Evolutionary conservation across 306 rosid species (phyloP).

Genomic region (Medicago lupulina): DNA sequence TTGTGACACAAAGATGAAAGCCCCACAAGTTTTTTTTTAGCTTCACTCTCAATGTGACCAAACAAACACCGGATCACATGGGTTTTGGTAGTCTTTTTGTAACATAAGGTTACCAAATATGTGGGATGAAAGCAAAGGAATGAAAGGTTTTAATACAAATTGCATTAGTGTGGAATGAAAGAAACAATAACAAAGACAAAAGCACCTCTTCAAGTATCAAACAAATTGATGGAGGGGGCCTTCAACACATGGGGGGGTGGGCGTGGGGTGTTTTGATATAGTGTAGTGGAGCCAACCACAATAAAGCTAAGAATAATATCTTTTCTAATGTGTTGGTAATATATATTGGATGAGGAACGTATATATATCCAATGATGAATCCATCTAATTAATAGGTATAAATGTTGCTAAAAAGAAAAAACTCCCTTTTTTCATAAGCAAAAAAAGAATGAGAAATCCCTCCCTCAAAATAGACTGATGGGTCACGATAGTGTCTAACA

Average conservation of each 20-base stretch:
- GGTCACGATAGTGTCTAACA: background rate
- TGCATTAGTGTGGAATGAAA: conserved; percentile 60
- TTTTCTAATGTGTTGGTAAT: conserved; percentile 51
- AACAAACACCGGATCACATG: conserved; percentile 86
- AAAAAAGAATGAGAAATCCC: no score
- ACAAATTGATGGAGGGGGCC: conserved; percentile 88
- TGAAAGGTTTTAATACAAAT: conserved; percentile 43
- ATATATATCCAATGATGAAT: background rate
- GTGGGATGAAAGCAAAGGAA: conserved; percentile 45
- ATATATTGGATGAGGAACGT: conserved; percentile 4
- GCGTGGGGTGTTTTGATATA: conserved; percentile 58
- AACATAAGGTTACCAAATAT: conserved; percentile 64
- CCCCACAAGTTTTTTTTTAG: conserved; percentile 52
- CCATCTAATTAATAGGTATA: background rate
- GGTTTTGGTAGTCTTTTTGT: conserved; percentile 61
- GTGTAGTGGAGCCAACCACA: conserved; percentile 64
- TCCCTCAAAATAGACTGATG: no score
- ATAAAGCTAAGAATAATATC: conserved; percentile 56
- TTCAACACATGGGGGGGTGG: conserved; percentile 92
- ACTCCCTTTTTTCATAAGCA: background rate
- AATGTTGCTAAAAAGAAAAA: background rate
- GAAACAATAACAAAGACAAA: conserved; percentile 83
- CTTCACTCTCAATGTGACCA: conserved; percentile 61
- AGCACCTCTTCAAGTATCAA: conserved; percentile 53
- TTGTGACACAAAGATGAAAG: conserved; percentile 41